Percentiles rank a stretch among this genome's conserved stretches.
Evolutionary conservation across 2,329 filamentous ascomycete genomes (phyloP).

Genomic region (Beauveria sp.): DNA sequence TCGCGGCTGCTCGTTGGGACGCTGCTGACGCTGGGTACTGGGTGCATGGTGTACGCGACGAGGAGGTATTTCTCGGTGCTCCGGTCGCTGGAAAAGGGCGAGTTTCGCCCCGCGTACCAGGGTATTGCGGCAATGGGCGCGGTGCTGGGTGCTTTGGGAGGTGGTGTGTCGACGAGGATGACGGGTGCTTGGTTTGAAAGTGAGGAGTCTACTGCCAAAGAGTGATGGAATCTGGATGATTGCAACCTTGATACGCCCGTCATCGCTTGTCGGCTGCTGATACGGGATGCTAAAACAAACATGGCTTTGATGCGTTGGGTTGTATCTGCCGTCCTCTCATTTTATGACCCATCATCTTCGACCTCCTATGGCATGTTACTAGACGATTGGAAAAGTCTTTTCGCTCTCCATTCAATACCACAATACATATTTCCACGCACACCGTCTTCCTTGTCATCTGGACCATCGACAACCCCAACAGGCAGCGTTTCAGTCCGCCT

Average conservation of each 20-base stretch:
- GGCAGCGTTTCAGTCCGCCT: no score
- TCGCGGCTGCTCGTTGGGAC: conserved; percentile 28
- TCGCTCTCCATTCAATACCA: no score
- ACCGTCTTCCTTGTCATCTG: no score
- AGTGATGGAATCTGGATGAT: background rate
- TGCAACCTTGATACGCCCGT: background rate
- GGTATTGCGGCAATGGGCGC: conserved; percentile 23
- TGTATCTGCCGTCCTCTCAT: background rate
- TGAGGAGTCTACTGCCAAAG: background rate
- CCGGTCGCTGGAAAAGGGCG: conserved; percentile 28
- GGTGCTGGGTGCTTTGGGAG: conserved; percentile 22
- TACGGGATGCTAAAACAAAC: background rate
- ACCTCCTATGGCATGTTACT: no score
- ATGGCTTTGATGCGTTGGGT: background rate
- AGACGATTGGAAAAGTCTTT: no score
- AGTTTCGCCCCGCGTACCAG: conserved; percentile 29
- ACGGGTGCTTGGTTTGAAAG: background rate
- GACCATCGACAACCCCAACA: no score
- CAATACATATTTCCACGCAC: no score
- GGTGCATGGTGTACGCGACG: conserved; percentile 39
- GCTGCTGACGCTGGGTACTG: conserved; percentile 35
- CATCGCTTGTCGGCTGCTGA: background rate
- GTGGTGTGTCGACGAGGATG: conserved; percentile 17
- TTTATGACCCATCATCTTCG: no score
- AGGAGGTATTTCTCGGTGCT: conserved; percentile 38